Evolutionary conservation across 345 rosid genomes (phyloP), one percentile per base, ranked within the genome.

Genomic region (Brassica napus): DNA sequence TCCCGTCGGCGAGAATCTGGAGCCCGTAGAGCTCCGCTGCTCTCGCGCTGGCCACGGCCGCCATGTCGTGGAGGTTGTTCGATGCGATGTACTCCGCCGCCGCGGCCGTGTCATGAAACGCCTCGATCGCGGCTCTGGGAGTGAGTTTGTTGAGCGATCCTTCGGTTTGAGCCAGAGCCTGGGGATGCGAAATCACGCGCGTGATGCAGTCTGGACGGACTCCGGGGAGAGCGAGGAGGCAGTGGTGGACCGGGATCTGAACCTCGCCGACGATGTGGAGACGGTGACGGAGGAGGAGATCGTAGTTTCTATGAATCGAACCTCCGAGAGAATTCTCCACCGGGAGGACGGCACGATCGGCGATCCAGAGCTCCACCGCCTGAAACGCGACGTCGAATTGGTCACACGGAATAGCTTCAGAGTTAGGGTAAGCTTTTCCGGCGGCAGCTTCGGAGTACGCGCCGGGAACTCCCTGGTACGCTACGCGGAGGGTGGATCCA

Each of bases 311-410:
- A 77, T 94, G 98, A 65, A 94, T 94, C 14, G 98, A 92, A 31
- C 98, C 98, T 3, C 98, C 98, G 4, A 94, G 86, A 3, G 98
- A 94, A 81, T 94, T 94, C 83, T 94, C 98, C 1, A 92, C 90
- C 0, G 98, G 98, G 3, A 94, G 82, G 15, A 94, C 98, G 0
- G 98, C 98, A 2, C 97, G 90, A 81, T 94, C 98, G 6, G 97
- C 95, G 28, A 94, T 87, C 98, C 98, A 94, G n/a, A 89, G 97
- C 92, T 94, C 97, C 1, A 94, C 98, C 3, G 98, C 94, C 62
- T 81, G 83, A 70, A 81, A 81, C 26, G 97, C 98, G 8, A 90
- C 97, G 68, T 94, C 98, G 54, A 94, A 94, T 77, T 94, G 98
- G 37, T 94, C 98, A 55, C 98, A 94, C 4, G 98, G 98, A 28